phyloP scores from a whole-genome alignment of 2,329 filamentous ascomycete genomes.

The Diaporthe destruens region DNA sequence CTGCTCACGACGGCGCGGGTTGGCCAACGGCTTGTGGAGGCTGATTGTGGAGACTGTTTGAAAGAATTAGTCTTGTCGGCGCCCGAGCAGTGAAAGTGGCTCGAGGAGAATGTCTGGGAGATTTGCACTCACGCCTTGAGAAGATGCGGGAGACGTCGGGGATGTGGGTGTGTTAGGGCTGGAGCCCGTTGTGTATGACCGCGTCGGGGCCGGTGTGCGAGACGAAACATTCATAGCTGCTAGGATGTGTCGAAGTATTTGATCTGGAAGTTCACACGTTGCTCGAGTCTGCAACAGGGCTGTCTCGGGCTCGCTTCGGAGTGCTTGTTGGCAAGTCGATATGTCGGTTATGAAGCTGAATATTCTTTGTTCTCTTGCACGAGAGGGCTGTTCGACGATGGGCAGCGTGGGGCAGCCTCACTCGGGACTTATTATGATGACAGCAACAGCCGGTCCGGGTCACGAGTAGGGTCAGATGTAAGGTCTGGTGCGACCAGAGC shows the following conservation, averaged over 20 bases:
- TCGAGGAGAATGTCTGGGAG: background rate
- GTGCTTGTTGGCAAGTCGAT: background rate
- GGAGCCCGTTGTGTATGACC: slow-evolving; percentile 37
- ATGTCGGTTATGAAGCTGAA: slow-evolving; percentile 9
- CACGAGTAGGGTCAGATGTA: background rate
- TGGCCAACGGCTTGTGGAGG: background rate
- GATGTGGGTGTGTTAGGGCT: slow-evolving; percentile 31
- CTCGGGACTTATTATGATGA: background rate
- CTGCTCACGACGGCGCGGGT: background rate
- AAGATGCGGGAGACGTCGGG: slow-evolving; percentile 39
- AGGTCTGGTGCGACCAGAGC: slow-evolving; percentile 29
- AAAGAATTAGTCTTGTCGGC: background rate
- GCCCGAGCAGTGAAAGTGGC: background rate
- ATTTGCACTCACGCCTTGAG: slow-evolving; percentile 37
- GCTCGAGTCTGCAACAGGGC: background rate
- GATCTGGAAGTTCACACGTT: too few species aligned
- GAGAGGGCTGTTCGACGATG: slow-evolving; percentile 7
- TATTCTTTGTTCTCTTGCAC: background rate
- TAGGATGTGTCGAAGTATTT: background rate
- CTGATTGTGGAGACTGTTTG: slow-evolving; percentile 34
- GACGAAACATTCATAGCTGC: slow-evolving; percentile 39
- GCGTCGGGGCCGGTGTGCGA: slow-evolving; percentile 40
- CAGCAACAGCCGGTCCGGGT: background rate
- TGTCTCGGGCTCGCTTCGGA: background rate
- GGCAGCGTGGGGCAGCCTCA: slow-evolving; percentile 4